Base-by-base conservation (phyloP, 2,329 filamentous ascomycete genomes). In the Acrodontium crateriforme region DNA sequence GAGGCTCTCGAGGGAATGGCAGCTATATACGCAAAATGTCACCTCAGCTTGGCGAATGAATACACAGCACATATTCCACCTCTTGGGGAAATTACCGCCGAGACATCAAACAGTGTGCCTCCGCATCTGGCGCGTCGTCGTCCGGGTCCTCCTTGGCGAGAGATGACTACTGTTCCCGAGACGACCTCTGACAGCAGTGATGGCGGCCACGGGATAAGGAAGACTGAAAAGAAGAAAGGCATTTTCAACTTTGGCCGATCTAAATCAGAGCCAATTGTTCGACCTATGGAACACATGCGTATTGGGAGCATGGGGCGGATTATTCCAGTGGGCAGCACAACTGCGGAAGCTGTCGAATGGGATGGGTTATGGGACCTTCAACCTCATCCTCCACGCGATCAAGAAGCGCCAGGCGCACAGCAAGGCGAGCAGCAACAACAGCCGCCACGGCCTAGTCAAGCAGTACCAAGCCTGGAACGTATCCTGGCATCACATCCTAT, bases 31-130 rank as follows among this genome's bases (percentile, higher is more conserved):
- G 70, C 71, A 3, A 59, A 68, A 34, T 74, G 67, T 47, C 64
- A 63, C 38, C 54, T 73, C 43, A 73, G 69, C 40, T 52, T 75
- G 34, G 69, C 71, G 7, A 69, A 74, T 41, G 69, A 74, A 44
- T 71, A 75, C 45, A 64, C 62, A 18, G 68, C 69, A 23, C 71
- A 75, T 47, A 60, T 73, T 18, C 70, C 71, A 13, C 71, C 71
- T 0, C 54, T 71, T 30, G 69, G 69, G 20, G 69, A 73, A 45
- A 71, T 74, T 37, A 47, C 50, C 6, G 41, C 35, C n/a, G n/a
- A n/a, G n/a, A n/a, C n/a, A n/a, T n/a, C n/a, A n/a, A n/a, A n/a
- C n/a, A n/a, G n/a, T n/a, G 30, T 30, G 10, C 23, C 38, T 18
- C 30, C 36, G 20, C 41, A 41, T 25, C 15, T 32, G n/a, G n/a